Conservation (phyloP, 1,284 basidiomycete genomes). For the Omphalotus olearius region DNA sequence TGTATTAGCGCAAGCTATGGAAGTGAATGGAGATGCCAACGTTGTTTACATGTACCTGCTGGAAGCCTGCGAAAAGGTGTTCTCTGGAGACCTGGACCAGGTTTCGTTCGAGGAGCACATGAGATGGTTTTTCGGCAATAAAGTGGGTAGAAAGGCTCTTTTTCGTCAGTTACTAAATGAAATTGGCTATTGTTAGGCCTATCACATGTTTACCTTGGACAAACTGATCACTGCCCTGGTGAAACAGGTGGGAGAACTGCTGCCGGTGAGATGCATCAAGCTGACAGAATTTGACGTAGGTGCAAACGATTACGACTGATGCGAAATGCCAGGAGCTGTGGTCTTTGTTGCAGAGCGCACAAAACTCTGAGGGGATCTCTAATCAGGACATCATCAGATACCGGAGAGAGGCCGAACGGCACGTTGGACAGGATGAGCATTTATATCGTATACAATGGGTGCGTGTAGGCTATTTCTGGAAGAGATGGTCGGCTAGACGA, state of each 20-base stretch:
- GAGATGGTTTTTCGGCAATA: constrained; percentile 94
- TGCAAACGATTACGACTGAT: constrained; percentile 79
- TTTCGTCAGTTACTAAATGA: constrained; percentile 14
- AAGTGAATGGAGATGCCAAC: constrained; percentile 44
- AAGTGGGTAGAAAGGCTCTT: constrained; percentile 49
- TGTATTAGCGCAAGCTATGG: constrained; percentile 60
- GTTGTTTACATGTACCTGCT: constrained; percentile 87
- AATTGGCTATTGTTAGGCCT: constrained; percentile 49
- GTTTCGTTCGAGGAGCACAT: constrained; percentile 91
- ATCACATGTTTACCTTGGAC: constrained; percentile 89
- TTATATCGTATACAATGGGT: constrained; percentile 94
- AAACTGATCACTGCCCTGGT: constrained; percentile 84
- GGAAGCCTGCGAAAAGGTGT: constrained; percentile 90
- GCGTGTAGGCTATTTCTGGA: constrained; percentile 24
- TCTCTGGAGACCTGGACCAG: constrained; percentile 90
- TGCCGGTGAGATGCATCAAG: constrained; percentile 4
- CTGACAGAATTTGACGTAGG: constrained; percentile 36
- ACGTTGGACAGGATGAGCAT: constrained; percentile 86
- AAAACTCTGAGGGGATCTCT: constrained; percentile 48
- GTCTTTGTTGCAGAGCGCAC: constrained; percentile 53
- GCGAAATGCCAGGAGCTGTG: constrained; percentile 72
- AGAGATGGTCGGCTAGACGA: neutral
- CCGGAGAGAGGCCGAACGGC: constrained; percentile 84
- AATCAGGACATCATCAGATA: constrained; percentile 86
- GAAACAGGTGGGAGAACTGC: constrained; percentile 67